Base-by-base conservation (phyloP, 2,329 filamentous ascomycete species). In the Teratosphaeria nubilosa region DNA sequence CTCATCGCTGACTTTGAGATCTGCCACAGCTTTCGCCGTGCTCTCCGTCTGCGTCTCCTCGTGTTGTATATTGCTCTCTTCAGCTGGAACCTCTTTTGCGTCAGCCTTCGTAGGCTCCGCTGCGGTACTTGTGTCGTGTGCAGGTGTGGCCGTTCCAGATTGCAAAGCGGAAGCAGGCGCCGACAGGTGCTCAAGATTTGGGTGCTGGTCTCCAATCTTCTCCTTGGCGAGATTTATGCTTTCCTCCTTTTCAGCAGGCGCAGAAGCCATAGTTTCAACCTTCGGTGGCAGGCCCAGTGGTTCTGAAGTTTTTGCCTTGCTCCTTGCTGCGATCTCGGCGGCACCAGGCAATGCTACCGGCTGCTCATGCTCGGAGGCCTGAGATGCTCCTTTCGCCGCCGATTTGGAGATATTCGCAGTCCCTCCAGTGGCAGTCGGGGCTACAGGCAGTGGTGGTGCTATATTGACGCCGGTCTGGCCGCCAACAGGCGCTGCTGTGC, bases 91-190 rank as follows among this genome's bases (percentile, higher is more conserved):
- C 27, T 55, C 34, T 14, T 11, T 51, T 14, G 37, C 48, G 27
- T 55, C 48, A 27, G 31, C 60, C 31, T 58, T 34, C n/a, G 51
- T 16, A 50, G n/a, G 25, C 2, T 51, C 55, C 7, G 24, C 16
- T 48, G 52, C 25, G 31, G 7, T 32, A 3, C 53, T 34, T 1
- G 31, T 16, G 4, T 25, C 54, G 16, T 30, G 16, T 31, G 62
- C 66, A n/a, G 70, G 69, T 54, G 73, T 71, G 10, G 67, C 69
- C 20, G 70, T 68, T 9, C 65, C 62, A 69, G 64, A 66, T 68
- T 64, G 57, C 65, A 66, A 56, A 16, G 61, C 61, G 37, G 66
- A 66, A 2, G 65, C 61, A 10, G 66, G 63, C 3, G 63, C 65
- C 27, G 65, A 67, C 16, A 66, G 53, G 54, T 67, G 63, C 10